phyloP scores from a whole-genome alignment of 495 filamentous ascomycete species.

The Hyaloscypha finlandica region DNA sequence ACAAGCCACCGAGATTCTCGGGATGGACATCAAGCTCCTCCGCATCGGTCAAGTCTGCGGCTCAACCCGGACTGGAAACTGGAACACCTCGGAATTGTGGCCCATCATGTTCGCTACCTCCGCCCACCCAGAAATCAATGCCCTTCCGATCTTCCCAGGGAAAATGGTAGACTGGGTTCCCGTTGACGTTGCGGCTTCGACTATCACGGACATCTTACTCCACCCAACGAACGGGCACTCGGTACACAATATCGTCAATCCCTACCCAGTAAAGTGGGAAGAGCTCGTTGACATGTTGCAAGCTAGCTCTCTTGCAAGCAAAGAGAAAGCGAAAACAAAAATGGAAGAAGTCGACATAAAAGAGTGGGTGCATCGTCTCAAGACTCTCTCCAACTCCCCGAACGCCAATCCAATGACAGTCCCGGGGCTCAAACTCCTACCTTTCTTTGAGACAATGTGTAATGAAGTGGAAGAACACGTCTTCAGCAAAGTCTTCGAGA shows the following conservation, averaged over 20 bases:
- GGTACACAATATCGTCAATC: slow-evolving; percentile 30
- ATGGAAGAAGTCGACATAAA: slow-evolving; percentile 13
- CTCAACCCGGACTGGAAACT: slow-evolving; percentile 11
- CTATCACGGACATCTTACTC: slow-evolving; percentile 28
- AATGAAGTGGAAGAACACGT: slow-evolving; percentile 12
- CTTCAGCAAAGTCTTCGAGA: slow-evolving; percentile 21
- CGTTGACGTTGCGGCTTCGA: slow-evolving; percentile 32
- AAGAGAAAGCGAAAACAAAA: neutral
- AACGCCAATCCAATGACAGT: slow-evolving; percentile 7
- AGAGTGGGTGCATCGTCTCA: slow-evolving; percentile 22
- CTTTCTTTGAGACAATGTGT: slow-evolving; percentile 33
- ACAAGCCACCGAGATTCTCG: slow-evolving; percentile 9
- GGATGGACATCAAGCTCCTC: slow-evolving; percentile 26
- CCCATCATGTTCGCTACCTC: slow-evolving; percentile 34
- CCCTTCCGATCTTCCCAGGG: slow-evolving; percentile 16
- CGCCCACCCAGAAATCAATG: slow-evolving; percentile 17
- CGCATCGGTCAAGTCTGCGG: slow-evolving; percentile 37
- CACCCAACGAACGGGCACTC: slow-evolving; percentile 2
- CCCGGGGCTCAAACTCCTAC: slow-evolving; percentile 26
- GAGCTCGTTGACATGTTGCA: slow-evolving; percentile 16
- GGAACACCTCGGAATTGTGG: slow-evolving; percentile 32
- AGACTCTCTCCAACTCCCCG: neutral
- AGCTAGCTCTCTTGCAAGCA: neutral
- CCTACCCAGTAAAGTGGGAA: slow-evolving; percentile 15
- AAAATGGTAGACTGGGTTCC: slow-evolving; percentile 37